Conservation (phyloP, 352 stramenopile genomes). For the Globisporangium cystogenes region DNA sequence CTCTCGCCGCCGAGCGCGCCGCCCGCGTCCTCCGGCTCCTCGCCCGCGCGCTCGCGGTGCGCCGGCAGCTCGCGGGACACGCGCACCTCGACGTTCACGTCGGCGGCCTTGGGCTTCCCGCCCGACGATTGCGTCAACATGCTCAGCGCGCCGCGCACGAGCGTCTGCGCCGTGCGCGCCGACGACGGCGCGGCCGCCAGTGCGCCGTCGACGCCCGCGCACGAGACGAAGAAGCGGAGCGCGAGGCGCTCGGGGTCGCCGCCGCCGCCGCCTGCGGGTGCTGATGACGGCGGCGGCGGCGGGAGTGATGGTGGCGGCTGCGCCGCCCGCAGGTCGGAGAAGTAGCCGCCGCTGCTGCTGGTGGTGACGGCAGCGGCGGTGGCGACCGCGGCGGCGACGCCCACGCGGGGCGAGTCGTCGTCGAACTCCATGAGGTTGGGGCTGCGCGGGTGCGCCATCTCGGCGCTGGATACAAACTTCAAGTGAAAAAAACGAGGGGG, state of each 20-base stretch:
- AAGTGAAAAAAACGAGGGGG: neutral
- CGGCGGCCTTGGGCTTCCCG: slow-evolving; percentile 35
- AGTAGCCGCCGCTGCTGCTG: slow-evolving; percentile 6
- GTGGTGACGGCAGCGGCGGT: neutral
- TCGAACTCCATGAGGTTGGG: slow-evolving; percentile 46
- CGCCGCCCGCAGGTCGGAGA: neutral
- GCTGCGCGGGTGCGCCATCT: slow-evolving; percentile 10
- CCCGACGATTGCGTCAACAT: slow-evolving; percentile 46
- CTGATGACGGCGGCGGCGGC: neutral
- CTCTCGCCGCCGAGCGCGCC: slow-evolving; percentile 39
- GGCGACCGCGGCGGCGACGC: neutral
- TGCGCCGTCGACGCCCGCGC: slow-evolving; percentile 51
- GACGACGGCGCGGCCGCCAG: slow-evolving; percentile 29
- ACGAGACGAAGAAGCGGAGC: slow-evolving; percentile 75
- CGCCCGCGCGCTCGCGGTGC: neutral
- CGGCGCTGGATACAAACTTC: neutral
- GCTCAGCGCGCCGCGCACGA: slow-evolving; percentile 68
- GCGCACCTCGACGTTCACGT: slow-evolving; percentile 69
- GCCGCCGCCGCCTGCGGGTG: no score
- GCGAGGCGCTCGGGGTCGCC: slow-evolving; percentile 10
- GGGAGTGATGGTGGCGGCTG: neutral
- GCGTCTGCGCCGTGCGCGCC: slow-evolving; percentile 56
- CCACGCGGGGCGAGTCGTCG: slow-evolving; percentile 18
- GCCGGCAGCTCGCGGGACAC: slow-evolving; percentile 41
- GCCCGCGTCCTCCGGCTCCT: neutral